phyloP scores from a whole-genome alignment of 768 basidiomycete species.

The Termitomyces sp. region DNA sequence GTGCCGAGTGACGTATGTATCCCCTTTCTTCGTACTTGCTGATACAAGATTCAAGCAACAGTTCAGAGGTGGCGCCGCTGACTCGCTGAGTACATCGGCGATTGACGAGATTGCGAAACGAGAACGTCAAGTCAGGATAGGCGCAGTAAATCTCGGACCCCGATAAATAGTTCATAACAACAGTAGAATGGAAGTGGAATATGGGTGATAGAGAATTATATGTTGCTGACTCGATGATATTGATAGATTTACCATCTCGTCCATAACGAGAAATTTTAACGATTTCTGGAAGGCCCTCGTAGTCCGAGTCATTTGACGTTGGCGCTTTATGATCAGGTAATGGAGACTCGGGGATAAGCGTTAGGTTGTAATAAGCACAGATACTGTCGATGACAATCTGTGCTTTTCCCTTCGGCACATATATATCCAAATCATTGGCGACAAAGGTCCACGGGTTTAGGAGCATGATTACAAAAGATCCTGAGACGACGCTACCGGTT shows the following conservation, averaged over 20 bases:
- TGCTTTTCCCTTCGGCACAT: background rate
- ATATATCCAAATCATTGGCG: background rate
- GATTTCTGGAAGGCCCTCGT: background rate
- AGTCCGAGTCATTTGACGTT: background rate
- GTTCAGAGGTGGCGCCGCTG: background rate
- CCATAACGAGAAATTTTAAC: background rate
- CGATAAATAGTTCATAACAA: background rate
- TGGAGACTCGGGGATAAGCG: background rate
- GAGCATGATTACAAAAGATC: background rate
- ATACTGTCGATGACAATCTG: background rate
- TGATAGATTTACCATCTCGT: background rate
- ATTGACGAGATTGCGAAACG: background rate
- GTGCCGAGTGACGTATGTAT: background rate
- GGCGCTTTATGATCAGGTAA: background rate
- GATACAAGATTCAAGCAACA: background rate
- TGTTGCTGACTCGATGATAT: background rate
- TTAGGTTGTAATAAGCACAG: background rate
- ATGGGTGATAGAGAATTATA: background rate
- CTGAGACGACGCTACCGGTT: background rate
- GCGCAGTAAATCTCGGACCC: background rate
- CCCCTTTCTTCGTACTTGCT: background rate
- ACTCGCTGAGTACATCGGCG: background rate
- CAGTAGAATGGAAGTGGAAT: background rate
- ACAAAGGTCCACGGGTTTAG: background rate
- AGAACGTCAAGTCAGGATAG: slow-evolving; percentile 1